Evolutionary conservation across 2,329 filamentous ascomycete species (phyloP).

Genomic region (Claviceps cyperi): DNA sequence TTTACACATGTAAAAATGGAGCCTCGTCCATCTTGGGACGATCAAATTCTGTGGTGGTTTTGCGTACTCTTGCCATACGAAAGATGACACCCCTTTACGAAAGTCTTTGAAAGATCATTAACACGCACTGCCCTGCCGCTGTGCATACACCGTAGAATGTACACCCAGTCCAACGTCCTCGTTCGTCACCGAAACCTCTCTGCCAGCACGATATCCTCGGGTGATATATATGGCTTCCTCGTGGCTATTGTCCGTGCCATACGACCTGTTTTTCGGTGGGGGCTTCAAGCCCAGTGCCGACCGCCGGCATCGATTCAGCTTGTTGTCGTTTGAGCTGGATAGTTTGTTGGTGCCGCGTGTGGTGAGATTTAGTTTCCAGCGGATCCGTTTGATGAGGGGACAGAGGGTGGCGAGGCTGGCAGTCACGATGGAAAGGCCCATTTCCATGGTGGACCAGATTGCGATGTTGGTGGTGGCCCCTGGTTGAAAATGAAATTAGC

Average conservation of each 20-base stretch:
- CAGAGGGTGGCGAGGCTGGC: slow-evolving; percentile 32
- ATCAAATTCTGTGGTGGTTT: no score
- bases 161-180: background rate
- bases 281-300: background rate
- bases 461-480: slow-evolving; percentile 28
- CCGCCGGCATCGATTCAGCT: background rate
- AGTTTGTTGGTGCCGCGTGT: background rate
- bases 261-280: background rate
- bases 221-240: slow-evolving; percentile 1
- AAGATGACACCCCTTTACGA: no score
- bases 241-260: background rate
- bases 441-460: slow-evolving; percentile 34
- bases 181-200: background rate
- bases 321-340: background rate
- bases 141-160: background rate
- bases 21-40: no score
- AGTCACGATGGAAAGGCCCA: slow-evolving; percentile 32
- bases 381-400: slow-evolving; percentile 24
- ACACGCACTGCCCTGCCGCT: background rate
- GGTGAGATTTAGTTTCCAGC: slow-evolving; percentile 16
- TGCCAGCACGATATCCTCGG: background rate
- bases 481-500: background rate
- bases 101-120: no score
- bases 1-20: no score
- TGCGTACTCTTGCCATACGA: no score